Conservation (phyloP, 257 asterid species). For the Nicotiana attenuata region DNA sequence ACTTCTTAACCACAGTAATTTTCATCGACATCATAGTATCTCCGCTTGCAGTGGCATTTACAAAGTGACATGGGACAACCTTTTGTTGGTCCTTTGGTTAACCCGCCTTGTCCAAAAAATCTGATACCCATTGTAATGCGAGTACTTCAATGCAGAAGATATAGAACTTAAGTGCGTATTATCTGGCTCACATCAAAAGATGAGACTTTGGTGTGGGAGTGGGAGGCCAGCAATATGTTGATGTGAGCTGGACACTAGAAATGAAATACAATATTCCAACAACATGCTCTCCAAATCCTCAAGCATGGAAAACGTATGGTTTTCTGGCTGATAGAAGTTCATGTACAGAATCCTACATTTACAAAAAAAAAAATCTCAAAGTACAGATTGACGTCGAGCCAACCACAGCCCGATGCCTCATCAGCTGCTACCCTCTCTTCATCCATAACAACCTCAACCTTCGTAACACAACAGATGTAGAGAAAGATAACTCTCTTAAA, state of each 20-base stretch:
- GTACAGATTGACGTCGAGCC: background rate
- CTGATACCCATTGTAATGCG: background rate
- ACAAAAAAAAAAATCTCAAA: background rate
- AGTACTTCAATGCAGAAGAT: background rate
- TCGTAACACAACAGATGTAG: background rate
- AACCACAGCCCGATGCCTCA: background rate
- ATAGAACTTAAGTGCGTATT: background rate
- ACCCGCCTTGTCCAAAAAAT: background rate
- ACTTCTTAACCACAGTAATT: background rate
- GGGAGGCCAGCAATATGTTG: background rate
- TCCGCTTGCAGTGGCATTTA: background rate
- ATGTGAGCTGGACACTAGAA: background rate
- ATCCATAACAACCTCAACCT: background rate
- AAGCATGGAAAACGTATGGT: background rate
- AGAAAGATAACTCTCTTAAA: background rate
- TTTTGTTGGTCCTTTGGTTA: background rate
- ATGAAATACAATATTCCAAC: background rate
- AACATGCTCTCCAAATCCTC: background rate
- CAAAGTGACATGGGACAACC: background rate
- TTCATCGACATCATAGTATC: background rate
- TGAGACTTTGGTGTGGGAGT: background rate
- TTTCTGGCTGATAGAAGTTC: background rate
- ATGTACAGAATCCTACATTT: background rate
- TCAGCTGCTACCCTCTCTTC: background rate
- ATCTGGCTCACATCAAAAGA: background rate